Evolutionary conservation across 2,329 filamentous ascomycete genomes (phyloP).

Genomic region (Lasiodiplodia sp.): DNA sequence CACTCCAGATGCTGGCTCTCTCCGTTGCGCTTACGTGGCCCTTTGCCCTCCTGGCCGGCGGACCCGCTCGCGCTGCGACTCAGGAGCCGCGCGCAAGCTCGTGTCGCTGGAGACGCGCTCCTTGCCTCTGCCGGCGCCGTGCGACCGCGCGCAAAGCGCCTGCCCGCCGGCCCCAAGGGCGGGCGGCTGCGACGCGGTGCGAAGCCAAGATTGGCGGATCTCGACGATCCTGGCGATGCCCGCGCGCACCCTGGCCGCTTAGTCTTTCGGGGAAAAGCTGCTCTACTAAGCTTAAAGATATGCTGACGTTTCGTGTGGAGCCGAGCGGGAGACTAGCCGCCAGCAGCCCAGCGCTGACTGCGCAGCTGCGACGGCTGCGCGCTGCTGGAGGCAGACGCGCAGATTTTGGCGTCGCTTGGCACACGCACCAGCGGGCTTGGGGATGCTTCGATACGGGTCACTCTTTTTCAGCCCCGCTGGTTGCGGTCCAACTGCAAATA

Average conservation of each 20-base stretch:
- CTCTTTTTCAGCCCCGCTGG: slow-evolving; percentile 10
- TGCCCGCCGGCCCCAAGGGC: slow-evolving; percentile 18
- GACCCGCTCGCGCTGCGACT: slow-evolving; percentile 27
- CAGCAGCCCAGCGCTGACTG: background rate
- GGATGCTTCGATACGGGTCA: slow-evolving; percentile 10
- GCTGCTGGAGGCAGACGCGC: background rate
- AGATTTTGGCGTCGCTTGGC: slow-evolving; percentile 11
- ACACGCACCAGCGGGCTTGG: slow-evolving; percentile 13
- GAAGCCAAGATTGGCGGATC: slow-evolving; percentile 15
- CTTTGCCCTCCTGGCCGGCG: slow-evolving; percentile 16
- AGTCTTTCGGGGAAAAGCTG: slow-evolving; percentile 14
- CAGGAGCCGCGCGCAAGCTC: slow-evolving; percentile 22
- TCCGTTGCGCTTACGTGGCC: slow-evolving; percentile 29
- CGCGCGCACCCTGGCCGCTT: slow-evolving; percentile 10
- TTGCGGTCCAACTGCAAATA: slow-evolving; percentile 8
- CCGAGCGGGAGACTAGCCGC: slow-evolving; percentile 18
- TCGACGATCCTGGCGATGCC: slow-evolving; percentile 7
- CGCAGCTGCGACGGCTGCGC: background rate
- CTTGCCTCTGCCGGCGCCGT: background rate
- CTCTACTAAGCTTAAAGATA: slow-evolving; percentile 30
- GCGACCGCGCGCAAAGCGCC: background rate
- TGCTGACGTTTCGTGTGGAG: slow-evolving; percentile 21
- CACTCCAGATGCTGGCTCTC: slow-evolving; percentile 22
- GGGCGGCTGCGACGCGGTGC: background rate
- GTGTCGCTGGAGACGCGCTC: background rate